These are phyloP conservation scores for Scheffersomyces coipomensis DNA, from an alignment of 805 yeast species.

Conservation along the genomic window DNA sequence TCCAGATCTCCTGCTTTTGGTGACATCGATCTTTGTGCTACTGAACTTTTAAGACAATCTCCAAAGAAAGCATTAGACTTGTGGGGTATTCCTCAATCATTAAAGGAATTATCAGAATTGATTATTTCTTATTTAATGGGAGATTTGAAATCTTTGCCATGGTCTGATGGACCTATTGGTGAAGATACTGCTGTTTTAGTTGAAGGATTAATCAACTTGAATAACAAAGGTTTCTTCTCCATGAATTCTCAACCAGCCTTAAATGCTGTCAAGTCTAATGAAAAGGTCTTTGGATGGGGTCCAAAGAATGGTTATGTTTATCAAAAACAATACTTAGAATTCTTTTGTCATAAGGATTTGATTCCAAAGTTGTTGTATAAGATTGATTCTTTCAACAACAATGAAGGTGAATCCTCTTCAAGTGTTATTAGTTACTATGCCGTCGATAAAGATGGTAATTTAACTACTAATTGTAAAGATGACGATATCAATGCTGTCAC, in stretches of 20 bases:
- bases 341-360: constrained; percentile 64
- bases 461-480: constrained; percentile 67
- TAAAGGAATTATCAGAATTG: constrained; percentile 59
- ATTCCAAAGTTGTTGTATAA: constrained; percentile 33
- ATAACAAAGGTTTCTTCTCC: constrained; percentile 68
- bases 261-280: constrained; percentile 71
- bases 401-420: constrained; percentile 35
- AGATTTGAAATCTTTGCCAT: constrained; percentile 73
- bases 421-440: constrained; percentile 72
- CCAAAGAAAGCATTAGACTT: constrained; percentile 75
- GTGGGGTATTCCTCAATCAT: constrained; percentile 79
- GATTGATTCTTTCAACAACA: constrained; percentile 46
- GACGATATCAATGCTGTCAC: constrained; percentile 92
- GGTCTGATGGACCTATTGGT: constrained; percentile 91
- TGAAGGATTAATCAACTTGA: constrained; percentile 58
- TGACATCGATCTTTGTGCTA: constrained; percentile 78
- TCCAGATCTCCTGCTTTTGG: constrained; percentile 97
- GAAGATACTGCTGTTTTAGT: constrained; percentile 69
- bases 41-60: constrained; percentile 78
- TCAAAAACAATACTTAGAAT: constrained; percentile 91
- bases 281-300: constrained; percentile 88
- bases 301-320: constrained; percentile 90
- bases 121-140: constrained; percentile 73
- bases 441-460: constrained; percentile 55
- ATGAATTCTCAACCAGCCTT: constrained; percentile 94